phyloP scores from a whole-genome alignment of 306 rosid species.

The Cajanus cajan region DNA sequence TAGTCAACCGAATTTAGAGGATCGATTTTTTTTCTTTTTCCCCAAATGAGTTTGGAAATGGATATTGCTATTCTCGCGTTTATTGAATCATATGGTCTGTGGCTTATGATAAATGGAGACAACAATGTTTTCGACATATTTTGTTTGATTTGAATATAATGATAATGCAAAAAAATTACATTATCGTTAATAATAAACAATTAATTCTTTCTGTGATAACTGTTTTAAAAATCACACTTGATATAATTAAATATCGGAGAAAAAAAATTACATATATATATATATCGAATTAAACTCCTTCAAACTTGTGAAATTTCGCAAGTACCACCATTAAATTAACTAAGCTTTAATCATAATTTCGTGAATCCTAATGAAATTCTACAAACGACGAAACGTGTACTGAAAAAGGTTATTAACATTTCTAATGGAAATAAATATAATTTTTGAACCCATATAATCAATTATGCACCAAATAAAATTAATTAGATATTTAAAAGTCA shows the following conservation, averaged over 20 bases:
- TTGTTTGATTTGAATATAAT: background rate
- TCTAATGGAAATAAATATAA: background rate
- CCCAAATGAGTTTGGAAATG: background rate
- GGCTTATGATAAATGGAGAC: background rate
- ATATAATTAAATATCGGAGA: background rate
- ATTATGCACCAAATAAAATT: background rate
- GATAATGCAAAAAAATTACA: too few relatives aligned
- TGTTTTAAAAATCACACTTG: background rate
- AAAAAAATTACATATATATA: background rate
- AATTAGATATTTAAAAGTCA: background rate
- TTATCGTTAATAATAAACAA: too few relatives aligned
- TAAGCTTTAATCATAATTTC: background rate
- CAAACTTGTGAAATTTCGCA: background rate
- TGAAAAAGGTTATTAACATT: background rate
- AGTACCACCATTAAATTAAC: background rate
- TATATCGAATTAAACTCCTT: background rate
- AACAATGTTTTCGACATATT: background rate
- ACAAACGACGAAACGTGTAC: background rate
- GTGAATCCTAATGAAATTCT: background rate
- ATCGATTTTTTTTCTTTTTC: background rate
- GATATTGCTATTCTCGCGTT: background rate
- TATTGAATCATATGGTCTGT: background rate
- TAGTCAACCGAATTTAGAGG: slow-evolving; percentile 4
- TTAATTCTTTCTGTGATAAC: background rate
- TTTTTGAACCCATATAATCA: background rate